phyloP scores from a whole-genome alignment of 257 asterid genomes.

The Catharanthus roseus region DNA sequence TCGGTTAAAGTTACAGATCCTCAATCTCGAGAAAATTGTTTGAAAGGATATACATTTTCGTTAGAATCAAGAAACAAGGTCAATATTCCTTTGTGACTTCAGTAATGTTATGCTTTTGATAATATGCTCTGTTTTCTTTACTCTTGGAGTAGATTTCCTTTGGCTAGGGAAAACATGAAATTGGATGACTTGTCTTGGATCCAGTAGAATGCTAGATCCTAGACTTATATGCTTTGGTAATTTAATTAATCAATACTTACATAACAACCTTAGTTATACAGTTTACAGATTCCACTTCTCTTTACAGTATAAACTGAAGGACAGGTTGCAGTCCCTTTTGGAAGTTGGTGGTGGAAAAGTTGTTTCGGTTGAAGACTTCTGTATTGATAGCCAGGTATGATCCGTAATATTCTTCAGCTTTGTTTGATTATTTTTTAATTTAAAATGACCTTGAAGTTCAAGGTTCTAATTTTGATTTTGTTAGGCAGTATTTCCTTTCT shows the following conservation, averaged over 20 bases:
- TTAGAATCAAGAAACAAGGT: slow-evolving; percentile 64
- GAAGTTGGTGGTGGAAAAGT: slow-evolving; percentile 78
- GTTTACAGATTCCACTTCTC: background rate
- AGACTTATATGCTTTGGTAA: background rate
- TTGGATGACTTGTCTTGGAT: background rate
- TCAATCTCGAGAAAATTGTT: slow-evolving; percentile 68
- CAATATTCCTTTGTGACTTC: slow-evolving; percentile 13
- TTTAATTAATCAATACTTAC: background rate
- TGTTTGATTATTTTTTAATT: slow-evolving; percentile 11
- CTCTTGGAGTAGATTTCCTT: background rate
- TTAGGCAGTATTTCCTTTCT: background rate
- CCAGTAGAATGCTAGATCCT: background rate
- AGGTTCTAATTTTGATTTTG: background rate
- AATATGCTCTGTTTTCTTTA: background rate
- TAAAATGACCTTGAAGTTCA: slow-evolving; percentile 14
- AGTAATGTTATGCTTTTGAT: slow-evolving; percentile 14
- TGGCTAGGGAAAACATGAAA: background rate
- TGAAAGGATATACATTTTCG: slow-evolving; percentile 65
- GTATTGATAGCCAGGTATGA: slow-evolving; percentile 44
- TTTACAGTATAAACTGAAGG: slow-evolving; percentile 71
- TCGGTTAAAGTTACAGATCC: slow-evolving; percentile 61
- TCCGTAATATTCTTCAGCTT: background rate
- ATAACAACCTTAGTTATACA: background rate
- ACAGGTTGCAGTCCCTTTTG: slow-evolving; percentile 59
- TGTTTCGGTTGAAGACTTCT: slow-evolving; percentile 41